Evolutionary conservation across 805 yeast genomes (phyloP).

Genomic region (Priceomyces carsonii): DNA sequence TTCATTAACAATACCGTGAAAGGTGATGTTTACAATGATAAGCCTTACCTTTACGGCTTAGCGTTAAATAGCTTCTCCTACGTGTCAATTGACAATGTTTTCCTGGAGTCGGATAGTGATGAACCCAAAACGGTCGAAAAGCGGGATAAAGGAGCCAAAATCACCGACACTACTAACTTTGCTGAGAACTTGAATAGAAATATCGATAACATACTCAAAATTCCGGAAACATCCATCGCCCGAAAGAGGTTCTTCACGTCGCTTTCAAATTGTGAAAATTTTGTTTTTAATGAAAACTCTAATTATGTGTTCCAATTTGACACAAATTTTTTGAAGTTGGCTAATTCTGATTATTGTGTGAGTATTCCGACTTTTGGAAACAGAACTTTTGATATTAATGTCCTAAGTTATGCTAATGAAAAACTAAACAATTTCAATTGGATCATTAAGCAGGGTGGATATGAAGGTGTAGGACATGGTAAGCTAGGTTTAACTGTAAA

Average conservation of each 20-base stretch:
- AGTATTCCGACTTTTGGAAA: conserved; percentile 47
- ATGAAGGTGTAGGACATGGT: conserved; percentile 33
- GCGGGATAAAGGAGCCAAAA: conserved; percentile 2
- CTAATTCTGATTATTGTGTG: conserved; percentile 51
- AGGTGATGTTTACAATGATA: conserved; percentile 60
- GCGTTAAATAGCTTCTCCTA: conserved; percentile 58
- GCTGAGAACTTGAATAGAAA: conserved; percentile 27
- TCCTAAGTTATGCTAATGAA: conserved; percentile 44
- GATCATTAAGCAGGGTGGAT: conserved; percentile 40
- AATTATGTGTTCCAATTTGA: conserved; percentile 53
- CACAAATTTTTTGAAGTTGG: conserved; percentile 53
- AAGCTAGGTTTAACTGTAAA: conserved; percentile 35
- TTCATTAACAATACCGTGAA: conserved; percentile 64
- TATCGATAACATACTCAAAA: conserved; percentile 19
- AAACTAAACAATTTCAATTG: conserved; percentile 47
- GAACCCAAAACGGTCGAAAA: conserved; percentile 1
- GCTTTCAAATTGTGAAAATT: conserved; percentile 28
- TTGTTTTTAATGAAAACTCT: conserved; percentile 37
- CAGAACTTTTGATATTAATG: conserved; percentile 48
- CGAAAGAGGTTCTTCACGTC: conserved; percentile 46
- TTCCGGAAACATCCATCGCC: conserved; percentile 33
- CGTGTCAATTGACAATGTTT: conserved; percentile 29
- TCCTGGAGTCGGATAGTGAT: conserved; percentile 9
- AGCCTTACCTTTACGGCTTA: conserved; percentile 64
- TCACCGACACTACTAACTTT: conserved; percentile 10